Evolutionary conservation across 176 grass and related monocot species (phyloP).

Genomic region (Echinochloa phyllopogon): DNA sequence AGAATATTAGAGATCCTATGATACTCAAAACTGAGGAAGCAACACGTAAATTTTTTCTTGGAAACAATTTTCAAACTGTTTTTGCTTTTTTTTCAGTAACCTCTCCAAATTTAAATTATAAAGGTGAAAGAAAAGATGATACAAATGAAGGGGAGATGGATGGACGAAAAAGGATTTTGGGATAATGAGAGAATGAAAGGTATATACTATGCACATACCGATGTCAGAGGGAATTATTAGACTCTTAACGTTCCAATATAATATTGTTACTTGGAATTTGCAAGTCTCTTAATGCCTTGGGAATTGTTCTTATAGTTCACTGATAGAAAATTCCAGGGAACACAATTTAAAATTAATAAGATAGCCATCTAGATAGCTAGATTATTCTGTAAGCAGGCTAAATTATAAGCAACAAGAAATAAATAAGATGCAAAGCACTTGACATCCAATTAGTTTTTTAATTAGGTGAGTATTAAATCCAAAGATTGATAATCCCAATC

Average conservation of each 20-base stretch:
- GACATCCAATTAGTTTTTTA: conserved; percentile 36
- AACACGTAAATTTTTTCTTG: background rate
- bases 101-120: background rate
- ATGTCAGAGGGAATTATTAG: conserved; percentile 74
- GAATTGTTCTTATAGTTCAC: conserved; percentile 62
- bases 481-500: conserved; percentile 56
- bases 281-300: conserved; percentile 57
- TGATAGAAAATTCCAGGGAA: conserved; percentile 55
- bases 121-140: conserved; percentile 20
- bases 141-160: conserved; percentile 27
- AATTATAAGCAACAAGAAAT: conserved; percentile 49
- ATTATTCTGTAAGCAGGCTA: conserved; percentile 41
- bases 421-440: conserved; percentile 42
- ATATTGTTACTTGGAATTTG: conserved; percentile 56
- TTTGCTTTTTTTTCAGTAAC: background rate
- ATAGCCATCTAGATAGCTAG: conserved; percentile 38
- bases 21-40: background rate
- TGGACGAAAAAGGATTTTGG: conserved; percentile 63
- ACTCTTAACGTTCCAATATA: conserved; percentile 56
- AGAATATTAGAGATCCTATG: background rate
- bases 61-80: background rate
- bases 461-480: conserved; percentile 40
- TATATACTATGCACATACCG: conserved; percentile 68
- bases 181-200: conserved; percentile 75
- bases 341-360: conserved; percentile 52